Conservation (phyloP, 805 yeast genomes). For the Pichia paraexigua region DNA sequence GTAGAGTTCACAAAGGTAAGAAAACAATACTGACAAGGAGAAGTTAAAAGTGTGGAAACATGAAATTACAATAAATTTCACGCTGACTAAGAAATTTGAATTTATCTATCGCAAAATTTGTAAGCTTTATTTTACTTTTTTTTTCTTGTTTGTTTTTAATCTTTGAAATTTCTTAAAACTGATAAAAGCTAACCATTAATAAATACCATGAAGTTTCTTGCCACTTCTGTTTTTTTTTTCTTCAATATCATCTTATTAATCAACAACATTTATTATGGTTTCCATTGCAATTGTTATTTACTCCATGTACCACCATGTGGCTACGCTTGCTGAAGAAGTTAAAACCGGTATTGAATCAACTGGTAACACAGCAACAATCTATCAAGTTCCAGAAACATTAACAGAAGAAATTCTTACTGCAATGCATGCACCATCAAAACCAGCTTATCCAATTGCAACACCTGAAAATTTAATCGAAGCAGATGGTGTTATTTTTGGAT, state of each 20-base stretch:
- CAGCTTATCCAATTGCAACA: slow-evolving; percentile 59
- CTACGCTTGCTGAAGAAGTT: slow-evolving; percentile 56
- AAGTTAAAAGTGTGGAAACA: neutral
- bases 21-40: neutral
- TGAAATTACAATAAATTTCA: too few species aligned
- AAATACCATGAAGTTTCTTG: neutral
- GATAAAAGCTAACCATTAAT: neutral
- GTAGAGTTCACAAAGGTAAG: slow-evolving; percentile 36
- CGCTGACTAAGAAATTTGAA: neutral
- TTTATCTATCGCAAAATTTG: neutral
- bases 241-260: neutral
- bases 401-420: slow-evolving; percentile 44
- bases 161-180: too few species aligned
- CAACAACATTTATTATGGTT: slow-evolving; percentile 11
- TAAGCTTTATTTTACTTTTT: neutral
- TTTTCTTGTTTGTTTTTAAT: neutral
- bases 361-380: slow-evolving; percentile 62
- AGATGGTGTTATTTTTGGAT: slow-evolving; percentile 80
- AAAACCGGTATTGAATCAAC: slow-evolving; percentile 62
- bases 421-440: slow-evolving; percentile 60
- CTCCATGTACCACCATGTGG: slow-evolving; percentile 74
- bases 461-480: slow-evolving; percentile 48
- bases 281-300: slow-evolving; percentile 44
- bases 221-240: neutral
- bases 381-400: slow-evolving; percentile 72